These are phyloP conservation scores for Geotrichum restrictum DNA, from an alignment of 1,139 yeast species.

Conservation along the genomic window DNA sequence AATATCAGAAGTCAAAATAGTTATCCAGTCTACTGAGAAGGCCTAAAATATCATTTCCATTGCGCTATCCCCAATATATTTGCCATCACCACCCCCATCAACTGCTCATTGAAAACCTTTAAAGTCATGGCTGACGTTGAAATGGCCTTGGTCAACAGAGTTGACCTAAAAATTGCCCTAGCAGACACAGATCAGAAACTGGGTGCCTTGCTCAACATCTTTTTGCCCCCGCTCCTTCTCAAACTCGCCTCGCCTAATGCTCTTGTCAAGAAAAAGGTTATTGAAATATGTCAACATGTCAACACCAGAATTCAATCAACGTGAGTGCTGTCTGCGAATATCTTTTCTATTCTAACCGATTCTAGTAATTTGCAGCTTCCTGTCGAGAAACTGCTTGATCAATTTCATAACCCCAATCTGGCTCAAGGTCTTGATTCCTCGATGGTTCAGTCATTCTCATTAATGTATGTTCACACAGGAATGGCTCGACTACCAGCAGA, in stretches of 20 bases:
- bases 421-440: constrained; percentile 46
- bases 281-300: constrained; percentile 62
- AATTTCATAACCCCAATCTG: constrained; percentile 54
- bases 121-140: constrained; percentile 33
- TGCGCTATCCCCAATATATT: neutral
- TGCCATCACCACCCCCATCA: neutral
- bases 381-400: constrained; percentile 54
- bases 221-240: constrained; percentile 71
- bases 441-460: constrained; percentile 59
- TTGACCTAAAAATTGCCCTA: constrained; percentile 77
- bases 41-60: neutral
- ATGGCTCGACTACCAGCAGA: constrained; percentile 40
- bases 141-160: constrained; percentile 42
- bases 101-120: neutral
- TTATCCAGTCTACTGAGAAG: neutral
- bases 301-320: constrained; percentile 62
- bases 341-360: constrained; percentile 2
- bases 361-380: constrained; percentile 55
- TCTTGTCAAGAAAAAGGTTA: constrained; percentile 64
- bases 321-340: constrained; percentile 24
- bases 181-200: constrained; percentile 67
- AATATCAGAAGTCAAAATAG: neutral
- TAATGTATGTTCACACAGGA: constrained; percentile 64
- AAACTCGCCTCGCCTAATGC: constrained; percentile 71
- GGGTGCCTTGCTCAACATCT: constrained; percentile 55